Evolutionary conservation across 345 rosid species (phyloP), one percentile per base, ranked within the genome.

Genomic region (Populus ilicifolia): DNA sequence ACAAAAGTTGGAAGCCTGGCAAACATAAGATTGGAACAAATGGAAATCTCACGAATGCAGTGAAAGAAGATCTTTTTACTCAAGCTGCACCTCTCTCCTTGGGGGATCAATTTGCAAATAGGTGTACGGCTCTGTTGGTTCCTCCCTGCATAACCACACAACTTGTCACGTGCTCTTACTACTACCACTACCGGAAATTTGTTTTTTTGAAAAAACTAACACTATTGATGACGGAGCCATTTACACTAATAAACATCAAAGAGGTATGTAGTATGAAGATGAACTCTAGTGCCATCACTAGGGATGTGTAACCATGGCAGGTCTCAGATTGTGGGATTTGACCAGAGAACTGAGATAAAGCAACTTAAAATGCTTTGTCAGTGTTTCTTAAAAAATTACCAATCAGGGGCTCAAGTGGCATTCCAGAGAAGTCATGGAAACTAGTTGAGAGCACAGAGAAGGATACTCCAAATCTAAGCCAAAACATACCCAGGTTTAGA

Each of bases 401-500:
- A 27, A 61, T 59, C 44, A 25, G 39, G 43, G 11, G 13, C n/a
- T 14, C 65, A 17, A 5, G 46, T 5, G 5, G 36, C 8, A 76
- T 7, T 10, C 5, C 4, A 30, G 12, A 75, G 17, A 20, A 66
- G 10, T 62, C 16, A 6, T 36, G 44, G 29, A 35, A 39, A 59
- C n/a, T 18, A 23, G 46, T 20, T 7, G 43, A 20, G 8, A 59
- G 17, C 44, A 59, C 17, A 74, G 41, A 43, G 4, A 43, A 41
- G 27, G 30, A 71, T 13, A 65, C n/a, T 65, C 30, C 30, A 29
- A 27, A 68, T 2, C 23, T 38, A 76, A 12, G 39, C 38, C 30
- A 29, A 17, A 13, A 82, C 91, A 65, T 86, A 93, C 99, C 98
- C 97, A 21, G 99, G 98, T 84, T 96, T 93, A 29, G 99, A 96